Conservation (phyloP, 352 stramenopile genomes). For the Pythium rishiriense region DNA sequence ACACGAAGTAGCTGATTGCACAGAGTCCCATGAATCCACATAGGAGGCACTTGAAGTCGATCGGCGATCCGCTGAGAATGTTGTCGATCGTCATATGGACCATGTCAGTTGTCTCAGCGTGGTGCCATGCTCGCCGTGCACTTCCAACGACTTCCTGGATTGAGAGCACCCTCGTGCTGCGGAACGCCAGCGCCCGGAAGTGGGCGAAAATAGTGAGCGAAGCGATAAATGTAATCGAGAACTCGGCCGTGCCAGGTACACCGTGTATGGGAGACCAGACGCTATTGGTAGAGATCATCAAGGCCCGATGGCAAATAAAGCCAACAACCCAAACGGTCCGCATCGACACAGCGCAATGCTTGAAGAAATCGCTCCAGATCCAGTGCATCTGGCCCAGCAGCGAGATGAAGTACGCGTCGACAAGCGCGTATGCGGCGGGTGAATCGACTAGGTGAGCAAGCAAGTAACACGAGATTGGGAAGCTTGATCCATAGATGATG, state of each 20-base stretch:
- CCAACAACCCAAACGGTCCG: conserved; percentile 44
- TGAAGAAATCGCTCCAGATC: conserved; percentile 28
- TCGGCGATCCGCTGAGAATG: conserved; percentile 11
- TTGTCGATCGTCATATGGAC: not conserved
- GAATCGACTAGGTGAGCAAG: conserved; percentile 49
- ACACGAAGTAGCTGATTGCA: not conserved
- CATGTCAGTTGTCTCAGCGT: not conserved
- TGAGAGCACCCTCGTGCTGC: not conserved
- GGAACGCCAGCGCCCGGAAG: conserved; percentile 14
- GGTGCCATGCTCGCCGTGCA: not conserved
- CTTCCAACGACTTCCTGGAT: conserved; percentile 7
- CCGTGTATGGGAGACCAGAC: conserved; percentile 17
- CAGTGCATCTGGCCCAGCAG: conserved; percentile 31
- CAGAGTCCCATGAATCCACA: conserved; percentile 3
- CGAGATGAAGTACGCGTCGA: conserved; percentile 35
- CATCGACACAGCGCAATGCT: conserved; percentile 44
- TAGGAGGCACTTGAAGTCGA: conserved; percentile 18
- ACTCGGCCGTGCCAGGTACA: conserved; percentile 37
- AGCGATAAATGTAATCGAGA: conserved; percentile 39
- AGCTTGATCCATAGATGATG: conserved; percentile 47
- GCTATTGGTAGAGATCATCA: not conserved
- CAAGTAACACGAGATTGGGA: conserved; percentile 48
- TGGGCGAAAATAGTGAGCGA: conserved; percentile 36
- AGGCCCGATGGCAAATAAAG: conserved; percentile 29
- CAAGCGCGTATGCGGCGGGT: conserved; percentile 36